These are phyloP conservation scores for Fraxinus paxiana DNA, from an alignment of 305 asterid species.

Conservation along the genomic window DNA sequence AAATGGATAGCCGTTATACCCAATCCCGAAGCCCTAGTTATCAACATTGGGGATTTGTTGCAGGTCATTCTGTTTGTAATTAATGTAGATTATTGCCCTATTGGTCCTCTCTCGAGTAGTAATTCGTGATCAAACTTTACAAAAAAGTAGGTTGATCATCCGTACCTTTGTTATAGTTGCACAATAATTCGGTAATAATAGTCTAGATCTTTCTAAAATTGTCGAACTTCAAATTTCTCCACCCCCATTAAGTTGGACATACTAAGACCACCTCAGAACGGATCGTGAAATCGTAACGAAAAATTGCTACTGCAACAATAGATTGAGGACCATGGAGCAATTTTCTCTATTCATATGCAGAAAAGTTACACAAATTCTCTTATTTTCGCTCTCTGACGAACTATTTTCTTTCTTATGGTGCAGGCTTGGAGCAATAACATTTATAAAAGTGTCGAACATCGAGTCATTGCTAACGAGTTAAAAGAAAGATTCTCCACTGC, in stretches of 20 bases:
- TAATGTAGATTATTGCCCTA: background rate
- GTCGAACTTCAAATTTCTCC: background rate
- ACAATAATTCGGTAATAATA: background rate
- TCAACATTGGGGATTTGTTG: constrained; percentile 79
- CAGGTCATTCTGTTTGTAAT: constrained; percentile 40
- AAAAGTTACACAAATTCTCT: background rate
- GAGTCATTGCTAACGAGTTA: constrained; percentile 46
- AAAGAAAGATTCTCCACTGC: constrained; percentile 63
- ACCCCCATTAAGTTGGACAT: background rate
- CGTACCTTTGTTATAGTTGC: background rate
- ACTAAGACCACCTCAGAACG: background rate
- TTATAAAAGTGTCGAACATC: constrained; percentile 60
- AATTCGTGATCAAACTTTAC: background rate
- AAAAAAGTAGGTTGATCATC: background rate
- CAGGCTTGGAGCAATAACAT: constrained; percentile 71
- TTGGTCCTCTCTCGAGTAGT: background rate
- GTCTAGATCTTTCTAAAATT: background rate
- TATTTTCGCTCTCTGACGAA: background rate
- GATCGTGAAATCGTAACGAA: background rate
- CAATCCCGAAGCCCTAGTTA: constrained; percentile 57
- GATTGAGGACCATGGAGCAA: background rate
- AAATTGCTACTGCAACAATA: background rate
- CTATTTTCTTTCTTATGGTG: background rate
- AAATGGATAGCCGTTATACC: constrained; percentile 86
- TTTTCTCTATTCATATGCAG: background rate